phyloP scores from a whole-genome alignment of 108 stramenopile species.

The Pelagomonas calceolata region DNA sequence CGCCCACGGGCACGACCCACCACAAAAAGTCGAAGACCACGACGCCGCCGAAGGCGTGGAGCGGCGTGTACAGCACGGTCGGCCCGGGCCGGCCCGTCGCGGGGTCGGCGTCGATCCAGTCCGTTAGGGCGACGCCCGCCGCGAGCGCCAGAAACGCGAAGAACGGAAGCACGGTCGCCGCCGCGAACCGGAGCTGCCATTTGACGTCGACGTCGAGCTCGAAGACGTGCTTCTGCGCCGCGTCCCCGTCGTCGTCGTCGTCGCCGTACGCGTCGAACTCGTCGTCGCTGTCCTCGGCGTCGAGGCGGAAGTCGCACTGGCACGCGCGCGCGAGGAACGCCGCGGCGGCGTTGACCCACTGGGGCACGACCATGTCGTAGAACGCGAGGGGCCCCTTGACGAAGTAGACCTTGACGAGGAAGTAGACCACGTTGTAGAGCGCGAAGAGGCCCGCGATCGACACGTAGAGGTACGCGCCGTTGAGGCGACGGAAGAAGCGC shows the following conservation, averaged over 20 bases:
- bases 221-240: not conserved
- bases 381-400: not conserved
- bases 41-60: not conserved
- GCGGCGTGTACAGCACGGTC: not conserved
- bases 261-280: not conserved
- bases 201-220: not conserved
- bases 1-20: not conserved
- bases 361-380: not conserved
- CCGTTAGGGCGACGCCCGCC: no score
- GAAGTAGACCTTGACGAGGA: not conserved
- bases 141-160: not conserved
- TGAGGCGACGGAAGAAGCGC: not conserved
- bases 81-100: no score
- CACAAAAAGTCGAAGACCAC: not conserved
- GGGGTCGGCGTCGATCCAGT: not conserved
- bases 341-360: not conserved
- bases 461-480: not conserved
- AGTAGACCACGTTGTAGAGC: not conserved
- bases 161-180: not conserved
- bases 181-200: not conserved
- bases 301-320: no score
- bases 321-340: no score
- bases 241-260: not conserved
- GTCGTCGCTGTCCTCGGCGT: not conserved
- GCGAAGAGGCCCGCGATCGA: not conserved